Percentiles rank a stretch among this genome's conserved stretches.
phyloP scores from a whole-genome alignment of 768 basidiomycete species.

The Boletus speciosus region DNA sequence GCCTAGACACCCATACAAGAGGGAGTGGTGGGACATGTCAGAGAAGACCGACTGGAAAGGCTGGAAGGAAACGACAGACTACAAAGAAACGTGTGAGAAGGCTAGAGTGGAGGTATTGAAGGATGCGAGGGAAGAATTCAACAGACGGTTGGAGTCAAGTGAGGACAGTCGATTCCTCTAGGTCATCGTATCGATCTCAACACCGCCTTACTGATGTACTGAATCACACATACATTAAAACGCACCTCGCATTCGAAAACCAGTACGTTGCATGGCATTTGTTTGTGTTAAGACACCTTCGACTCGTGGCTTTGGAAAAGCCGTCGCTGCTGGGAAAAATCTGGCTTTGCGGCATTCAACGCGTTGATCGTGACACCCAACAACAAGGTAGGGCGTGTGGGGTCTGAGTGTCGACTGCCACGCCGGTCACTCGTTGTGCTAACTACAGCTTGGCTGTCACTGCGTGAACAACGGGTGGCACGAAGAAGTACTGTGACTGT shows the following conservation, averaged over 20 bases:
- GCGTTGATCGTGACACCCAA: neutral
- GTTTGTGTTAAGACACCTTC: neutral
- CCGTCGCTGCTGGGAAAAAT: neutral
- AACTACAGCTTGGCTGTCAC: neutral
- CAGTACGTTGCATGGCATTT: too few relatives aligned
- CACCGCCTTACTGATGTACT: neutral
- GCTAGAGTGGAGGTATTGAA: constrained; percentile 10
- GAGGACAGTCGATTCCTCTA: neutral
- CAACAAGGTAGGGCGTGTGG: neutral
- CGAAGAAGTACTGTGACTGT: neutral
- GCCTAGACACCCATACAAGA: constrained; percentile 47
- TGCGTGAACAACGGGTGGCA: neutral
- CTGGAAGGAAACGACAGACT: constrained; percentile 25
- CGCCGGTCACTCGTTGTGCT: neutral
- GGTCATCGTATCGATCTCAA: neutral
- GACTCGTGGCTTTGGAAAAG: neutral
- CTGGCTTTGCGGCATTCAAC: neutral
- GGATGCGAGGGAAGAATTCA: constrained; percentile 7
- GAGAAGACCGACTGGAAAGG: constrained; percentile 45
- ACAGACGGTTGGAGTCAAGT: constrained; percentile 1
- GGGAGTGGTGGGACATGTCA: constrained; percentile 45
- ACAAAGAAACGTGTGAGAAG: constrained; percentile 14
- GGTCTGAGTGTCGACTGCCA: neutral
- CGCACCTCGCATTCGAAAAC: neutral
- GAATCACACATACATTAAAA: neutral